Conservation (phyloP, 2,329 filamentous ascomycete genomes). For the Hypomyces perniciosus region DNA sequence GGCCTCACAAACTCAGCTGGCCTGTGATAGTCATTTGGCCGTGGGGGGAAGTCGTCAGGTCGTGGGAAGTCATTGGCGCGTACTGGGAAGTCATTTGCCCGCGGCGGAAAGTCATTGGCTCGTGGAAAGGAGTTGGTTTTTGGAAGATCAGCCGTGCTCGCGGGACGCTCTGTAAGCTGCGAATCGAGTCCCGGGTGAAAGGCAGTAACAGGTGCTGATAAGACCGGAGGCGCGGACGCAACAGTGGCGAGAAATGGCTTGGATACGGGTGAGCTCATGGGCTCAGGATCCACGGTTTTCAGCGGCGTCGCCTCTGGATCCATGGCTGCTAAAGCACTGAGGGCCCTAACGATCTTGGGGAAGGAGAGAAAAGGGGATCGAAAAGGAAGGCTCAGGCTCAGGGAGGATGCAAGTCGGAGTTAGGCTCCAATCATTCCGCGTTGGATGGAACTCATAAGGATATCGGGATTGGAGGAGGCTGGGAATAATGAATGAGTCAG, state of each 20-base stretch:
- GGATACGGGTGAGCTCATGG: slow-evolving; percentile 6
- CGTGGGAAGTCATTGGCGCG: not conserved
- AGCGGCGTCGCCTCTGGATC: slow-evolving; percentile 5
- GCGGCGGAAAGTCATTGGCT: slow-evolving; percentile 7
- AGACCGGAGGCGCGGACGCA: not conserved
- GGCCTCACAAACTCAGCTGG: not conserved
- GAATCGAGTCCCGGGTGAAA: slow-evolving; percentile 17
- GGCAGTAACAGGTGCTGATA: slow-evolving; percentile 11
- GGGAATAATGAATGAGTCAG: not conserved
- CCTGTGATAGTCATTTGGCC: slow-evolving; percentile 5
- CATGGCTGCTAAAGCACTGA: slow-evolving; percentile 1
- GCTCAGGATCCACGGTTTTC: slow-evolving; percentile 7
- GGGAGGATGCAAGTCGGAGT: not conserved
- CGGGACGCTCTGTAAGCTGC: slow-evolving; percentile 19
- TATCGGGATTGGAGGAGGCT: not conserved
- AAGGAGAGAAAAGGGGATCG: not conserved
- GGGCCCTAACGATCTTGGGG: not conserved
- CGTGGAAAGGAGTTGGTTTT: slow-evolving; percentile 4
- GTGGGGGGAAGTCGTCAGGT: slow-evolving; percentile 5
- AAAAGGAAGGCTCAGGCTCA: not conserved
- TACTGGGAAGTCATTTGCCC: slow-evolving; percentile 5
- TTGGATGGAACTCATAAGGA: too few relatives aligned
- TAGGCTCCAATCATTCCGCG: too few relatives aligned
- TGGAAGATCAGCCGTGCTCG: slow-evolving; percentile 16
- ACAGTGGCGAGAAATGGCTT: slow-evolving; percentile 3